Percentiles rank a stretch among this genome's conserved stretches.
Conservation (phyloP, 202 grass and related monocot genomes). For the Carex arenaria region DNA sequence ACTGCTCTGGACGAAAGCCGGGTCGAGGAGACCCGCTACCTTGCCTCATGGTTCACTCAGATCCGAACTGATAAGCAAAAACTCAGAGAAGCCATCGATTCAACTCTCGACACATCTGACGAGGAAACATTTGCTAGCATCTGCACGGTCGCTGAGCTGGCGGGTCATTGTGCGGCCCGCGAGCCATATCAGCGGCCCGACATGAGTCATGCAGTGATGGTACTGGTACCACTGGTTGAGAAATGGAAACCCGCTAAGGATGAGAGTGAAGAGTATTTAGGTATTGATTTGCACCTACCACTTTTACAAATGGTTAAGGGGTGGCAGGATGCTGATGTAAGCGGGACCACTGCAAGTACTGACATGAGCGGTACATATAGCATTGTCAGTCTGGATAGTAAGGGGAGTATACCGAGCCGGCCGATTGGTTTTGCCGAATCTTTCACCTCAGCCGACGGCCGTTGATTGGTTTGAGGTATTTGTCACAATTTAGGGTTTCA, state of each 20-base stretch:
- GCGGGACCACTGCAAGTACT: conserved; percentile 17
- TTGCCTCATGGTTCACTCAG: conserved; percentile 76
- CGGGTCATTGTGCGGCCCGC: conserved; percentile 72
- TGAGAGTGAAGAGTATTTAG: conserved; percentile 72
- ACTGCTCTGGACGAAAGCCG: conserved; percentile 71
- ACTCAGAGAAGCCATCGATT: conserved; percentile 54
- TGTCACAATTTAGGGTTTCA: neutral
- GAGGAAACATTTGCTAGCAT: conserved; percentile 72
- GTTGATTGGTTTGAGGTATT: conserved; percentile 19
- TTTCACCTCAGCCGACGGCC: conserved; percentile 79
- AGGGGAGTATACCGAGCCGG: conserved; percentile 91
- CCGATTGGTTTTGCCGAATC: conserved; percentile 82
- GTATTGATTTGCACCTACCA: conserved; percentile 85
- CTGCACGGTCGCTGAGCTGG: conserved; percentile 61
- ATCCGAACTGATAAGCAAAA: conserved; percentile 61
- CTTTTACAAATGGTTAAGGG: conserved; percentile 95
- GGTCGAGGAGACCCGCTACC: conserved; percentile 66
- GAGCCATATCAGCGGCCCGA: conserved; percentile 82
- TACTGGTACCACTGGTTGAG: conserved; percentile 76
- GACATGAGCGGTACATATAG: conserved; percentile 45
- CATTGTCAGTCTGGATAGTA: conserved; percentile 69
- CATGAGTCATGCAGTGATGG: conserved; percentile 77
- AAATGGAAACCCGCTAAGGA: conserved; percentile 83
- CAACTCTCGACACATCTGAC: conserved; percentile 39
- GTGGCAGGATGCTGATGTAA: conserved; percentile 83